Conservation (phyloP, 2,329 filamentous ascomycete species). For the Amauroascus verrucosus region DNA sequence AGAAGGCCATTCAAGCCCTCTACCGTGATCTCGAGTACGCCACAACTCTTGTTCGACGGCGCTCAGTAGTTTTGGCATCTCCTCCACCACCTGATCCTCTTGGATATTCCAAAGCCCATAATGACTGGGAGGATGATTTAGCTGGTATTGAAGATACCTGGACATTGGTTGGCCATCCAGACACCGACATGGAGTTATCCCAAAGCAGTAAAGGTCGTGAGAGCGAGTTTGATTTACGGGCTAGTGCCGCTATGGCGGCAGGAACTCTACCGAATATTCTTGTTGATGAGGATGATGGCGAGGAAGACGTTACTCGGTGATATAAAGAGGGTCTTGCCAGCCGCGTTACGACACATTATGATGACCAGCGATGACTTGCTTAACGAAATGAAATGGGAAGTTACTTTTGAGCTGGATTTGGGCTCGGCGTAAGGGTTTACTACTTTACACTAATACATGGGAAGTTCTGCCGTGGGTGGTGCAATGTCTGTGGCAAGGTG, state of each 20-base stretch:
- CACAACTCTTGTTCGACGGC: slow-evolving; percentile 65
- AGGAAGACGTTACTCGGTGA: slow-evolving; percentile 10
- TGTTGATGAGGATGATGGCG: slow-evolving; percentile 13
- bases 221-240: slow-evolving; percentile 10
- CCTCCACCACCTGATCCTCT: slow-evolving; percentile 18
- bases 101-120: slow-evolving; percentile 27
- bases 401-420: neutral
- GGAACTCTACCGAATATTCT: slow-evolving; percentile 5
- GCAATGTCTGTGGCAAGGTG: no score
- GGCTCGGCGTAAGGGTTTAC: neutral
- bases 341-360: neutral
- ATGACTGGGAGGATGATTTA: slow-evolving; percentile 36
- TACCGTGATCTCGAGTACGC: slow-evolving; percentile 95
- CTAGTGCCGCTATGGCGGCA: slow-evolving; percentile 9
- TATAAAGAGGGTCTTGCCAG: neutral
- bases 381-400: neutral
- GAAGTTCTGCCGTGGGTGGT: neutral
- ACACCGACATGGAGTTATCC: slow-evolving; percentile 6
- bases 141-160: slow-evolving; percentile 72
- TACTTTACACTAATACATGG: neutral
- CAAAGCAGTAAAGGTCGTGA: slow-evolving; percentile 2
- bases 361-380: neutral
- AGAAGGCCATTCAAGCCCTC: slow-evolving; percentile 77
- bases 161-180: slow-evolving; percentile 66
- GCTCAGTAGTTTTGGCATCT: slow-evolving; percentile 24